Conservation (phyloP, 78 protist species). For the Dictyostelium brefeldianum region DNA sequence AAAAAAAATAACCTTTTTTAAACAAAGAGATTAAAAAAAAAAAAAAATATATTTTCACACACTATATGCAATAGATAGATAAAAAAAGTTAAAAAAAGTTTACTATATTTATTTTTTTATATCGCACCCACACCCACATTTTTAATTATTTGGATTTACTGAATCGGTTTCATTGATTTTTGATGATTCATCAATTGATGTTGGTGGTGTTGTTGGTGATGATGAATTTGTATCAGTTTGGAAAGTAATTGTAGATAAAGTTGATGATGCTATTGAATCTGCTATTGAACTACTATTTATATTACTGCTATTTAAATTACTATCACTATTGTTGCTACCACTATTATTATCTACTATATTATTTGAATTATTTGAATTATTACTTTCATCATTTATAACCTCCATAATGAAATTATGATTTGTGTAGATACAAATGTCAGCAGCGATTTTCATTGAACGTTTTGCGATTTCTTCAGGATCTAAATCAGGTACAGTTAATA, state of each 20-base stretch:
- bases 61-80: no score
- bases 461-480: constrained; percentile 86
- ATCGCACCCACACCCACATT: no score
- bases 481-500: constrained; percentile 77
- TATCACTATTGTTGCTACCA: neutral
- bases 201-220: neutral
- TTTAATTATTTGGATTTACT: neutral
- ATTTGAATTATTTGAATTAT: neutral
- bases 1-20: no score
- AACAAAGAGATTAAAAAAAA: no score
- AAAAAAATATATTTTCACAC: no score
- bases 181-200: neutral
- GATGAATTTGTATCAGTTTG: neutral
- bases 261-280: constrained; percentile 16
- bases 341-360: no score
- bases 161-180: neutral
- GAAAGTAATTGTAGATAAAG: neutral
- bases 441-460: constrained; percentile 90
- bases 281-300: neutral
- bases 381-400: neutral
- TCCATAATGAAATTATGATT: constrained; percentile 83
- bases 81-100: no score
- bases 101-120: no score
- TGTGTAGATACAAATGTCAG: constrained; percentile 90
- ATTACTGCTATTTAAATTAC: no score